phyloP scores from a whole-genome alignment of 2,329 filamentous ascomycete genomes.

The Diaporthe nobilis region DNA sequence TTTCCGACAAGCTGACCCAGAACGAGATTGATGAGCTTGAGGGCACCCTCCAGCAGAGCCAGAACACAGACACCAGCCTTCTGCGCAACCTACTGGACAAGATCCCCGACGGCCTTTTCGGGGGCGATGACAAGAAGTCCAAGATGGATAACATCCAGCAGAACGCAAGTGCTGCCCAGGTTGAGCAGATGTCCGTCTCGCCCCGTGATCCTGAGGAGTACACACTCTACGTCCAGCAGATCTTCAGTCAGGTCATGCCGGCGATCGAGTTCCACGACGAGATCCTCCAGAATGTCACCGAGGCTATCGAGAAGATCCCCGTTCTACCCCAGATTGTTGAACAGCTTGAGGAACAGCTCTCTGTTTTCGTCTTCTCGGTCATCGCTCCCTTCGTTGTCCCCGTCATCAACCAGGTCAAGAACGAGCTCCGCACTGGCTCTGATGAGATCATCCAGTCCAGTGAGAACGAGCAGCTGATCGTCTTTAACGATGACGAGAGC shows the following conservation, averaged over 20 bases:
- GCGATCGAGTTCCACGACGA: conserved; percentile 93
- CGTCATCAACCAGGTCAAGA: conserved; percentile 88
- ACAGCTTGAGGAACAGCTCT: conserved; percentile 88
- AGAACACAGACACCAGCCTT: conserved; percentile 77
- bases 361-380: conserved; percentile 90
- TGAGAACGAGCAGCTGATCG: conserved; percentile 85
- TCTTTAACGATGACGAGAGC: conserved; percentile 83
- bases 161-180: conserved; percentile 81
- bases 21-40: conserved; percentile 92
- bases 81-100: conserved; percentile 85
- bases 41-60: conserved; percentile 79
- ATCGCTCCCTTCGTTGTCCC: conserved; percentile 91
- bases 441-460: conserved; percentile 90
- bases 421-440: conserved; percentile 87
- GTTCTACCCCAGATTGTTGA: conserved; percentile 88
- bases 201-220: conserved; percentile 88
- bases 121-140: conserved; percentile 78
- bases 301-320: conserved; percentile 87
- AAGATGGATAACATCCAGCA: conserved; percentile 85
- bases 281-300: conserved; percentile 82
- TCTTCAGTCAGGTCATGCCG: conserved; percentile 87
- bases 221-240: conserved; percentile 80
- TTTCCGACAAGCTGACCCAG: conserved; percentile 91
- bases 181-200: conserved; percentile 80
- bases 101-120: conserved; percentile 85